These are phyloP conservation scores for Sarcomyxa edulis DNA, from an alignment of 768 basidiomycete species.

Conservation along the genomic window DNA sequence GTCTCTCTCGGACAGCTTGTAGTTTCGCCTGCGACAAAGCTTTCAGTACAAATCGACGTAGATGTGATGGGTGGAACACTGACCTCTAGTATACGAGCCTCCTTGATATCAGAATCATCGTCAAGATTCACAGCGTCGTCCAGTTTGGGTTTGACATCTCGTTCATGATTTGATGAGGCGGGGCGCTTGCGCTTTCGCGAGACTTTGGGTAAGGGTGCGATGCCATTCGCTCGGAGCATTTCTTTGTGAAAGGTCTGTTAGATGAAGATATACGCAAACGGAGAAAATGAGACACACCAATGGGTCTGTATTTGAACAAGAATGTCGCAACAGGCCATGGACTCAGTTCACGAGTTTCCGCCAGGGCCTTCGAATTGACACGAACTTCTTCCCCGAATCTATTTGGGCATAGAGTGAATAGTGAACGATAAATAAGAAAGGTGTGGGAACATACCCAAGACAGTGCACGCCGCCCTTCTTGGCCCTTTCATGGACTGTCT, in stretches of 20 bases:
- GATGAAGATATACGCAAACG: background rate
- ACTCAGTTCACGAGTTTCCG: background rate
- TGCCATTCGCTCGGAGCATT: constrained; percentile 1
- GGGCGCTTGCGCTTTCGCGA: background rate
- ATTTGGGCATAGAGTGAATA: background rate
- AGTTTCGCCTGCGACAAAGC: no score
- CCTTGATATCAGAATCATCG: background rate
- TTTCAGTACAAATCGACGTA: no score
- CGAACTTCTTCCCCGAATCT: background rate
- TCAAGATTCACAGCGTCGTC: no score
- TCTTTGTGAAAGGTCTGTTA: background rate
- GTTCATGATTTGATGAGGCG: background rate
- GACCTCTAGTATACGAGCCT: background rate
- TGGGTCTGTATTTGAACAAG: constrained; percentile 13
- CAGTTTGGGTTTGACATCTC: no score
- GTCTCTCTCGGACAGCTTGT: no score
- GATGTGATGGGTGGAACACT: no score
- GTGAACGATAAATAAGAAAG: background rate
- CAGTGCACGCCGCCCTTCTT: constrained; percentile 22
- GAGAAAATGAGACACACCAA: constrained; percentile 10
- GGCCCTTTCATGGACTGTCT: constrained; percentile 18
- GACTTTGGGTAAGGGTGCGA: background rate
- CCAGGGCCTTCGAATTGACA: background rate
- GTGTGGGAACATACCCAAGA: constrained; percentile 14
- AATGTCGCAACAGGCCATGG: constrained; percentile 8